Evolutionary conservation across 2,329 filamentous ascomycete genomes (phyloP).

Genomic region (Monilinia laxa): DNA sequence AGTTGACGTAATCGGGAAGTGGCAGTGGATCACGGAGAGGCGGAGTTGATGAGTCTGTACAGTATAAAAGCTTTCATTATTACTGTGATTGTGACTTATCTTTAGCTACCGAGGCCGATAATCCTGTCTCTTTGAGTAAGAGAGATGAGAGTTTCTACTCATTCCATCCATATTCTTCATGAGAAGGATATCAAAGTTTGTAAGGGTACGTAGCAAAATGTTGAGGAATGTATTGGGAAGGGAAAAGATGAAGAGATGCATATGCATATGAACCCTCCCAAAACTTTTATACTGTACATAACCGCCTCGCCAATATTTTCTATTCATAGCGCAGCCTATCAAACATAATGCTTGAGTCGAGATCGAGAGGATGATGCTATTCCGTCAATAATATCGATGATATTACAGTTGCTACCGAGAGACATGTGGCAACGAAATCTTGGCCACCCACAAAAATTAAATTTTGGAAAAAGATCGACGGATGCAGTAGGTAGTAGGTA

Average conservation of each 20-base stretch:
- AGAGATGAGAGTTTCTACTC: neutral
- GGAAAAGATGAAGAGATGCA: neutral
- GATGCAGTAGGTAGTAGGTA: too few relatives aligned
- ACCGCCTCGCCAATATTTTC: neutral
- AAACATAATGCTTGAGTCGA: too few relatives aligned
- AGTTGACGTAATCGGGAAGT: constrained; percentile 14
- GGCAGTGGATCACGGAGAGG: constrained; percentile 8
- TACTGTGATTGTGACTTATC: neutral
- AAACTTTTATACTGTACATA: neutral
- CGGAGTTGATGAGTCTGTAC: neutral
- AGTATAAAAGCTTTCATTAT: neutral
- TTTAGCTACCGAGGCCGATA: neutral
- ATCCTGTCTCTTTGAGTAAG: neutral
- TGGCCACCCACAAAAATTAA: neutral
- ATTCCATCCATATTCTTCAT: neutral
- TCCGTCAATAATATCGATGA: too few relatives aligned
- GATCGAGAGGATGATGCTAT: too few relatives aligned
- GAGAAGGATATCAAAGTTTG: neutral
- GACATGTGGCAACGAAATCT: neutral
- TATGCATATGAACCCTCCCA: neutral
- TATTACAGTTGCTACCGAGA: neutral
- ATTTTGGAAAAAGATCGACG: too few relatives aligned
- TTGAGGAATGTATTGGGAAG: neutral
- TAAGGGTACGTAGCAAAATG: neutral
- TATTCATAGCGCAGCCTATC: neutral